Percentiles rank a stretch among this genome's conserved stretches.
Conservation (phyloP, 305 asterid species). For the Euphrasia arctica region DNA sequence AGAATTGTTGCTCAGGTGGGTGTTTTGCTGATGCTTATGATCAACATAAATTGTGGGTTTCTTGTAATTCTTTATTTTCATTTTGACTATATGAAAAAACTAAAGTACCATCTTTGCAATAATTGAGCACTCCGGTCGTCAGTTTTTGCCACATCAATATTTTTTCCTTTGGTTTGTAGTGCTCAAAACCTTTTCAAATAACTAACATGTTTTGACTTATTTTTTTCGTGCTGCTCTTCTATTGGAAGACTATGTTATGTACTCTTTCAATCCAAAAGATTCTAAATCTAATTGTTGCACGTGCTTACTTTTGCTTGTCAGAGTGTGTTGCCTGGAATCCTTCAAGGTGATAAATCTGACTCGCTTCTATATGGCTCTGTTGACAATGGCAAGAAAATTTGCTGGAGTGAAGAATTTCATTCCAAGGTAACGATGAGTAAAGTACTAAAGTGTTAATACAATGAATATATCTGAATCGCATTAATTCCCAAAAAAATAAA, state of each 20-base stretch:
- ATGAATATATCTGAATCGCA: constrained; percentile 7
- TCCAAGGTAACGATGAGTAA: constrained; percentile 55
- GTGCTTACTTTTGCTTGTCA: constrained; percentile 27
- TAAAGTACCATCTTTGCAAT: neutral
- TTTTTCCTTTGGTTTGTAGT: constrained; percentile 11
- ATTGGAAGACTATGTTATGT: neutral
- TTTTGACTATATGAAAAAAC: constrained; percentile 1
- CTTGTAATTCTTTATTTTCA: constrained; percentile 9
- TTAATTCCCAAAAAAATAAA: neutral
- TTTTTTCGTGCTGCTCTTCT: constrained; percentile 6
- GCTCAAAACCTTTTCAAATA: constrained; percentile 12
- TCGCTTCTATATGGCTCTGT: constrained; percentile 92
- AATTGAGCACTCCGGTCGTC: constrained; percentile 3
- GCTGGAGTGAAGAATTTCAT: constrained; percentile 87
- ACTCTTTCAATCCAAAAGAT: neutral
- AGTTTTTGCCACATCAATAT: constrained; percentile 18
- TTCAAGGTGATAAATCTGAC: constrained; percentile 93
- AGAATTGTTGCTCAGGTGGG: constrained; percentile 96
- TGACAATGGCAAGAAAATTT: constrained; percentile 91
- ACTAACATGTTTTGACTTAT: constrained; percentile 13
- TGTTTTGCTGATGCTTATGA: constrained; percentile 15
- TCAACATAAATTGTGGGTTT: constrained; percentile 5
- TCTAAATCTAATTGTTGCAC: constrained; percentile 9
- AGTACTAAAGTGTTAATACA: neutral
- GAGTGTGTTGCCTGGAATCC: constrained; percentile 97